Evolutionary conservation across 2,329 filamentous ascomycete species (phyloP), one percentile per base, ranked within the genome.

Genomic region (Alternaria gansuensis): DNA sequence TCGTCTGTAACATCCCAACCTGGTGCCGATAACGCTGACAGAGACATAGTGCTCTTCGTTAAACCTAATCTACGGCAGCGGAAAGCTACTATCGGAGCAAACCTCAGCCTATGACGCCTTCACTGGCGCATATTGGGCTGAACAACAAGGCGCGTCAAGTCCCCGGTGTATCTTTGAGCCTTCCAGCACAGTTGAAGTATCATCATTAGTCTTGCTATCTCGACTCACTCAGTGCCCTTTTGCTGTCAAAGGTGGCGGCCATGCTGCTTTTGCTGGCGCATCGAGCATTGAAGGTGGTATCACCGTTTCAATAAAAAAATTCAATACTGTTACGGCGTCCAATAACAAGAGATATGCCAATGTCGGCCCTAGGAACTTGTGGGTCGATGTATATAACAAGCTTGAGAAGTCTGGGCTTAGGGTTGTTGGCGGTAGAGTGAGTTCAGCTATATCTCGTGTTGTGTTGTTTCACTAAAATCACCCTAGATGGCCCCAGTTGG

Each of bases 181-280:
- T 10, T 31, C 41, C 9, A 69, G 54, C 21, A 50, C 59, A 9
- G 24, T 59, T 10, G 63, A 73, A 6, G 68, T 73, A 2, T 72
- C 69, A 6, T 62, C 60, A 0, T 17, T 64, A 2, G 56, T 73
- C 2, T 43, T 72, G 4, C 23, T 72, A 4, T 67, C 69, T 23
- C 65, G 68, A 23, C 59, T 70, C 3, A 64, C 65, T 3, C 66
- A 70, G 51, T 76, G 72, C 45, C 71, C 68, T 76, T 81, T 82
- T 54, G 78, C 79, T 2, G 74, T 83, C 3, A 80, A 79, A 51
- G 75, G 78, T 48, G 81, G 81, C 29, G 81, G 82, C 3, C 81
- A 83, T 60, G 75, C 75, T 24, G 66, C 73, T 6, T 76, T 75
- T 65, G 69, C 71, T 0, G 79, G 79, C n/a, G 73, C 76, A 14